A percentile compares a stretch with the other conserved stretches of the same genome.
phyloP scores from a whole-genome alignment of 768 basidiomycete genomes.

The Pleurotus citrinopileatus region DNA sequence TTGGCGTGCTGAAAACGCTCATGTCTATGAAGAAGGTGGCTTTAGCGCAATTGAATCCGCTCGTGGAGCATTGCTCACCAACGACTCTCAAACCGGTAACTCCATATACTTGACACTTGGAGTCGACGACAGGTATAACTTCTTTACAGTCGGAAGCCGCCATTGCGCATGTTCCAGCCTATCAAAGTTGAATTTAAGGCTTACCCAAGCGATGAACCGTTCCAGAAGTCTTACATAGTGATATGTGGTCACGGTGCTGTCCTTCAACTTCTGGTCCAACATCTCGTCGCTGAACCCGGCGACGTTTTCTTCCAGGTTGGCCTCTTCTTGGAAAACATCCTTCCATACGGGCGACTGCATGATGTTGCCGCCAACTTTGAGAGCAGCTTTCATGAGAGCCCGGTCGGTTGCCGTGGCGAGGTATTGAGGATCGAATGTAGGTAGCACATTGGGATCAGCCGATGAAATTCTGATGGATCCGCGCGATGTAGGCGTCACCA shows the following conservation, averaged over 20 bases:
- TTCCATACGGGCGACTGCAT: neutral
- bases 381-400: neutral
- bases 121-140: neutral
- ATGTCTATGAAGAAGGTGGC: neutral
- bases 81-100: neutral
- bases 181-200: neutral
- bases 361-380: neutral
- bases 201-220: neutral
- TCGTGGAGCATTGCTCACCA: neutral
- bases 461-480: neutral
- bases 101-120: neutral
- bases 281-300: neutral
- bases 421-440: neutral
- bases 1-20: neutral
- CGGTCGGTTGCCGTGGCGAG: neutral
- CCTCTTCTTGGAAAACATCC: neutral
- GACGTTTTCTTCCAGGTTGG: neutral
- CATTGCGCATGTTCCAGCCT: neutral
- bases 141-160: neutral
- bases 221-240: neutral
- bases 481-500: constrained; percentile 1
- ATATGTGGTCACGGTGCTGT: neutral
- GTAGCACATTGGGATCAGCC: neutral
- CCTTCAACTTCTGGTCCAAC: neutral
- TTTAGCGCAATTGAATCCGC: neutral